Evolutionary conservation across 805 yeast genomes (phyloP), one percentile per base, ranked within the genome.

Genomic region (Sugiyamaella lignohabitans): DNA sequence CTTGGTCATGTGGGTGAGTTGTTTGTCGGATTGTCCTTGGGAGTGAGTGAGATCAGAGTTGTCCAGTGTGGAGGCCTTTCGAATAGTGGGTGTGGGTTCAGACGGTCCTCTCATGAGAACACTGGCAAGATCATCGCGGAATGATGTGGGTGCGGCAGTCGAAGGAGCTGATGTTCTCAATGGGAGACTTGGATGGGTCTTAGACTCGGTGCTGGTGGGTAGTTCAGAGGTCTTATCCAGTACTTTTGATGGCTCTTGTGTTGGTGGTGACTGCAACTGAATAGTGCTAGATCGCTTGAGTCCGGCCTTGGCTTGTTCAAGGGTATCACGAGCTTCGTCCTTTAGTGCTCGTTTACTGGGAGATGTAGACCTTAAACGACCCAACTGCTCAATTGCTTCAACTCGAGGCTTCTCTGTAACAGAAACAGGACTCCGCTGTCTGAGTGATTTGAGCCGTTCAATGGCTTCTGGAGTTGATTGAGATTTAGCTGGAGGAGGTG

Each of bases 1-100:
- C 52, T 66, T 68, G 34, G 60, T 67, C 8, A 57, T 48, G 40
- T 65, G 70, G 2, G 41, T 55, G 37, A 66, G 48, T 17, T 44
- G 42, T 45, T 49, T 49, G 18, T 48, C 24, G n/a, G n/a, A n/a
- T n/a, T n/a, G n/a, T n/a, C n/a, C n/a, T n/a, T n/a, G n/a, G 14
- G 32, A 27, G 14, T 27, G 8, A 2, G 46, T 32, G 4, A 44
- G 27, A 22, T 49, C 50, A 8, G 49, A 34, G 20, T 42, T 44
- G 35, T 55, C 60, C 42, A 57, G 46, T 1, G 62, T 57, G 5
- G 42, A 40, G 2, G 61, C 53, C 39, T 54, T 54, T 45, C 44
- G 23, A 5, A 50, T 20, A 30, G 43, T 3, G 19, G 42, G 41
- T 10, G 5, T n/a, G 16, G 24, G 29, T 11, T 10, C 27, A 5